Base-by-base conservation (phyloP, 768 basidiomycete genomes). In the Hydnomerulius pinastri region DNA sequence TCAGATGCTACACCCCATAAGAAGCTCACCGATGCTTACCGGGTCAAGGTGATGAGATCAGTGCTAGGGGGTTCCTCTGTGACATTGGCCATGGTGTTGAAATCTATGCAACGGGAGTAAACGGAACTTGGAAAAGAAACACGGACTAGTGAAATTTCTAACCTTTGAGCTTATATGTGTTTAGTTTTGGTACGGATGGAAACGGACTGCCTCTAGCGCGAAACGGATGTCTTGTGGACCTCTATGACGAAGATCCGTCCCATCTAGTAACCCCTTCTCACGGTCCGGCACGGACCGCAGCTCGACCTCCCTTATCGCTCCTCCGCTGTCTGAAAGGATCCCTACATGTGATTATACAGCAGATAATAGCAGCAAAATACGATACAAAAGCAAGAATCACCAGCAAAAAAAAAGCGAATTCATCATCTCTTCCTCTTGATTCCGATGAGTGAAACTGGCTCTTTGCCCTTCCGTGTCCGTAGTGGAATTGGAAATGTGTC, bases 1-100 rank as follows among this genome's bases (percentile, higher is more conserved):
- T 63, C 24, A 56, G 55, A 45, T 17, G 46, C 46, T 29, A 9
- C 17, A 24, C 11, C 17, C 13, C 9, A 17, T 43, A 38, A 6
- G 32, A 21, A 40, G 35, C 9, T 4, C 30, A 24, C 48, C 28
- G 43, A 21, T 29, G 57, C 82, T 32, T 65, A 92, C 92, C 93
- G 82, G 54, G 94, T 97, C 64, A 97, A 81, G 42, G 94, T 97
- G 73, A 96, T 90, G 60, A 97, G 75, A 66, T 97, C 92, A 36
- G 88, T 89, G 73, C 75, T 85, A 54, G 90, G 90, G 49, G 78
- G 66, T 60, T 91, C 86, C 63, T 88, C 84, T 24, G 43, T 42
- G 24, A 32, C 51, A 36, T 45, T 51, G 62, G 80, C 61, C 55
- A 65, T 60, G 36, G 61, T 57, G 43, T n/a, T 6, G 40, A 17